phyloP scores from a whole-genome alignment of 2,329 filamentous ascomycete genomes.

The Fusarium torulosum region DNA sequence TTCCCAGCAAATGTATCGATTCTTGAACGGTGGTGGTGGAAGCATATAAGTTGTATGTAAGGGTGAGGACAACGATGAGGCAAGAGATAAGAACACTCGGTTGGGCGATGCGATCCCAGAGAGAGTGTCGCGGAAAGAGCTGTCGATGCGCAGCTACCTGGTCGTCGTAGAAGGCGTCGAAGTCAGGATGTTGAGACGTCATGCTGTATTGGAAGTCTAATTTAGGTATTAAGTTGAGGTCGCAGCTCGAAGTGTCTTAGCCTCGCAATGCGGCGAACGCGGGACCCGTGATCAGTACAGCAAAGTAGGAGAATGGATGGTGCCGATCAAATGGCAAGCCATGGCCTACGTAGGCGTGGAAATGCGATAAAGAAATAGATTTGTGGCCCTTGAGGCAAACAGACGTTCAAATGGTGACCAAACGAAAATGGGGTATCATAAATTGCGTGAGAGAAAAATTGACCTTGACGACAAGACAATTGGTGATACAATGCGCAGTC shows the following conservation, averaged over 20 bases:
- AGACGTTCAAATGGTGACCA: background rate
- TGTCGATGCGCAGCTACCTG: constrained; percentile 52
- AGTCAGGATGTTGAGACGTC: constrained; percentile 51
- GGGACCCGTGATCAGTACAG: constrained; percentile 47
- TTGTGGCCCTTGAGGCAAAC: constrained; percentile 4
- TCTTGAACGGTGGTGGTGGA: constrained; percentile 50
- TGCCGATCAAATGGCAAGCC: constrained; percentile 44
- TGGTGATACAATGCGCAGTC: constrained; percentile 2
- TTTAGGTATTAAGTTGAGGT: constrained; percentile 21
- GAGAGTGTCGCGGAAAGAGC: constrained; percentile 44
- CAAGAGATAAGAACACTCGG: constrained; percentile 54
- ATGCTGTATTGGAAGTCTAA: constrained; percentile 45
- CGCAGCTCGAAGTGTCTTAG: constrained; percentile 37
- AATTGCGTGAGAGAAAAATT: background rate
- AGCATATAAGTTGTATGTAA: constrained; percentile 53
- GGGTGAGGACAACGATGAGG: constrained; percentile 51
- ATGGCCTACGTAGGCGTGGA: constrained; percentile 39
- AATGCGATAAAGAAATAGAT: constrained; percentile 10
- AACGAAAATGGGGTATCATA: background rate
- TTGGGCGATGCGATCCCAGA: constrained; percentile 53
- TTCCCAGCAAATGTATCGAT: constrained; percentile 47
- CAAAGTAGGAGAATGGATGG: constrained; percentile 33
- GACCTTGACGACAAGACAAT: background rate
- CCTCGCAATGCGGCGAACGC: constrained; percentile 33
- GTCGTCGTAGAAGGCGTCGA: constrained; percentile 54